phyloP scores from a whole-genome alignment of 1,284 basidiomycete species.

The Rhodotorula mucilaginosa region DNA sequence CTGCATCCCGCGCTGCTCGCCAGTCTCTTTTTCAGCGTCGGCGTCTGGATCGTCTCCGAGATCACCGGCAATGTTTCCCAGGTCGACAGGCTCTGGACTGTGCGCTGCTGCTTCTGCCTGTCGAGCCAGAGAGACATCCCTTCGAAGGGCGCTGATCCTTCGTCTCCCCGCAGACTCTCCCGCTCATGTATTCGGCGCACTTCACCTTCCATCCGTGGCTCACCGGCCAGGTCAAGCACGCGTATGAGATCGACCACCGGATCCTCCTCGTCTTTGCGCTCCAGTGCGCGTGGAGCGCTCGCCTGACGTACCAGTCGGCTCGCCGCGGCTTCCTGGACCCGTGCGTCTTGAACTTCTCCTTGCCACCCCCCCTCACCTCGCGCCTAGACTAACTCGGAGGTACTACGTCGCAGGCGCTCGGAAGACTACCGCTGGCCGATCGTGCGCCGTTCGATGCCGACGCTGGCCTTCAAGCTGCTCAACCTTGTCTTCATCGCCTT shows the following conservation, averaged over 20 bases:
- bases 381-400: not conserved
- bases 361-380: not conserved
- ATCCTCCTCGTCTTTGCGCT: conserved; percentile 49
- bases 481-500: conserved; percentile 78
- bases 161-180: conserved; percentile 56
- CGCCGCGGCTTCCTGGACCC: conserved; percentile 74
- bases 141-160: too few species aligned
- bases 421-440: conserved; percentile 91
- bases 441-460: conserved; percentile 65
- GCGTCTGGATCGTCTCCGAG: conserved; percentile 39
- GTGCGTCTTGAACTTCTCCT: conserved; percentile 35
- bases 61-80: conserved; percentile 70
- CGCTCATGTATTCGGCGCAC: conserved; percentile 72
- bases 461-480: conserved; percentile 70
- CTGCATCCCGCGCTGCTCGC: conserved; percentile 39
- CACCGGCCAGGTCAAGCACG: conserved; percentile 17
- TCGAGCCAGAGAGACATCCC: not conserved
- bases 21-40: conserved; percentile 13
- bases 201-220: conserved; percentile 53
- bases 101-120: not conserved
- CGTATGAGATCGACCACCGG: conserved; percentile 44
- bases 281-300: conserved; percentile 49
- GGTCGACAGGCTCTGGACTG: conserved; percentile 71
- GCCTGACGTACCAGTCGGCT: conserved; percentile 79
- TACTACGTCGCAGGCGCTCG: conserved; percentile 54